Percentiles rank a stretch among this genome's conserved stretches.
These are phyloP conservation scores for Fomes fomentarius DNA, from an alignment of 1,284 basidiomycete genomes.

Conservation along the genomic window DNA sequence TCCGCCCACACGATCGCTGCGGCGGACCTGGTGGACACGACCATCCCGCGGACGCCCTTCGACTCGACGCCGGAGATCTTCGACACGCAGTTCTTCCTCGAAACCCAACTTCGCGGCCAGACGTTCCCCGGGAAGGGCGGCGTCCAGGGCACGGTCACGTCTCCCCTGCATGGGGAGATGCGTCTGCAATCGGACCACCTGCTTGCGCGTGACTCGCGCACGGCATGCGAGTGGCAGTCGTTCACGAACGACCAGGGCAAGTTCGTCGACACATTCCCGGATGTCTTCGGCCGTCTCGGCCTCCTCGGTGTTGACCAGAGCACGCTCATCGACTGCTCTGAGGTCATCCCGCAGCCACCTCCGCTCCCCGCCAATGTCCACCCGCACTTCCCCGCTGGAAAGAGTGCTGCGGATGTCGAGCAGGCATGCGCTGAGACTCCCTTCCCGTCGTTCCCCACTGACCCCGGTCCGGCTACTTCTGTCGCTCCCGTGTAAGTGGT, in stretches of 20 bases:
- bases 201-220: slow-evolving; percentile 1
- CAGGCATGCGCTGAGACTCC: slow-evolving; percentile 7
- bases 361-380: not conserved
- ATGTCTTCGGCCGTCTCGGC: not conserved
- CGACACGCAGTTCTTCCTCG: slow-evolving; percentile 2
- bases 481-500: not conserved
- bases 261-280: not conserved
- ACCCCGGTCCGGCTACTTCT: not conserved
- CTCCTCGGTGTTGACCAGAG: slow-evolving; percentile 3
- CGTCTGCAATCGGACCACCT: slow-evolving; percentile 1
- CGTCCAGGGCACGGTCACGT: slow-evolving; percentile 10
- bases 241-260: slow-evolving; percentile 7
- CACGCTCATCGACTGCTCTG: slow-evolving; percentile 25
- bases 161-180: slow-evolving; percentile 27
- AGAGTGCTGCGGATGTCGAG: slow-evolving; percentile 2
- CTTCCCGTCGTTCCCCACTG: slow-evolving; percentile 1
- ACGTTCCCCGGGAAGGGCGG: slow-evolving; percentile 30
- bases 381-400: slow-evolving; percentile 9
- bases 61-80: slow-evolving; percentile 1
- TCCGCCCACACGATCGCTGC: slow-evolving; percentile 1
- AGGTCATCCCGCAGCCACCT: slow-evolving; percentile 29
- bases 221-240: slow-evolving; percentile 3
- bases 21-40: not conserved
- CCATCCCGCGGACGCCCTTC: slow-evolving; percentile 5
- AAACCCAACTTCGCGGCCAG: slow-evolving; percentile 30